Evolutionary conservation across 1,284 basidiomycete genomes (phyloP).

Genomic region (Tilletiopsis washingtonensis): DNA sequence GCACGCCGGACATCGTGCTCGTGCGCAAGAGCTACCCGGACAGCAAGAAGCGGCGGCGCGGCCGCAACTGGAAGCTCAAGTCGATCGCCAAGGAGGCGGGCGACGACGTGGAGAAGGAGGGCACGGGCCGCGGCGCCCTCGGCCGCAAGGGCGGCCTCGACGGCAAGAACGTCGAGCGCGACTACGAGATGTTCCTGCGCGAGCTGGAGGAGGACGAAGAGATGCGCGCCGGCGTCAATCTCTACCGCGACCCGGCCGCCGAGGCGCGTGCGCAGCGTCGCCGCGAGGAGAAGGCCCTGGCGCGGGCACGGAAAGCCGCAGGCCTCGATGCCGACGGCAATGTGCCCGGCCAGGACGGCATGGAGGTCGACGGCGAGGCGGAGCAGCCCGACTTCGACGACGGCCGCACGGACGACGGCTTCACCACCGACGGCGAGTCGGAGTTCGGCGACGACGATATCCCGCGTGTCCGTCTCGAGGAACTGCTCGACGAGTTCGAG

Average conservation of each 20-base stretch:
- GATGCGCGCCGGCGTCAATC: constrained; percentile 75
- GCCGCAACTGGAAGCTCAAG: constrained; percentile 78
- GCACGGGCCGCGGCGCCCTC: constrained; percentile 67
- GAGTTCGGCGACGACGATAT: constrained; percentile 72
- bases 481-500: constrained; percentile 86
- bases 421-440: constrained; percentile 49
- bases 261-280: constrained; percentile 42
- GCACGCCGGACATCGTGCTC: constrained; percentile 83
- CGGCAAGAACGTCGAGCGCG: constrained; percentile 85
- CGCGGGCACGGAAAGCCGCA: neutral
- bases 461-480: constrained; percentile 59
- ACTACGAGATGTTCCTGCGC: constrained; percentile 90
- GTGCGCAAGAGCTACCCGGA: constrained; percentile 95
- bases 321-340: constrained; percentile 55
- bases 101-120: constrained; percentile 24
- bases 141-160: constrained; percentile 84
- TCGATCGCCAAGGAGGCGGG: constrained; percentile 89
- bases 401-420: constrained; percentile 40
- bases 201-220: constrained; percentile 96
- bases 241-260: constrained; percentile 62
- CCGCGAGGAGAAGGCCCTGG: constrained; percentile 42
- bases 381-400: constrained; percentile 16
- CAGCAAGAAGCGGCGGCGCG: constrained; percentile 77
- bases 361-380: constrained; percentile 41
- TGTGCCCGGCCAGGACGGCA: constrained; percentile 28